A percentile compares a stretch with the other conserved stretches of the same genome.
These are phyloP conservation scores for Gaultheria prostrata DNA, from an alignment of 148 eudicot genomes.

Conservation along the genomic window DNA sequence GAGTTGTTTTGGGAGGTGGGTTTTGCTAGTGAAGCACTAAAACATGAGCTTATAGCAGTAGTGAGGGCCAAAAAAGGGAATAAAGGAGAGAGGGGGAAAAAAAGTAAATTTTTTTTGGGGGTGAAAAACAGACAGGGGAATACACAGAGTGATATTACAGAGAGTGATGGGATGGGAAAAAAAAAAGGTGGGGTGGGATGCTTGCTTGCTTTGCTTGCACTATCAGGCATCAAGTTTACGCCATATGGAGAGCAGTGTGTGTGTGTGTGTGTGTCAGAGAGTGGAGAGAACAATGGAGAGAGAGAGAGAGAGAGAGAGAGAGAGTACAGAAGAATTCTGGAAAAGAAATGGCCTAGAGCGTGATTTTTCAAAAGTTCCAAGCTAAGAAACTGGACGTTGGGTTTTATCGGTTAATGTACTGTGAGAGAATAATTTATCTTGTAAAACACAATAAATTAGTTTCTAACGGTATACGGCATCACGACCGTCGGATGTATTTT, in stretches of 20 bases:
- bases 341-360: neutral
- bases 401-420: no score
- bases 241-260: conserved; percentile 41
- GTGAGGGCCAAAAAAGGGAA: conserved; percentile 28
- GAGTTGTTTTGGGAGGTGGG: conserved; percentile 34
- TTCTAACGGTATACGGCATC: no score
- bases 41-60: conserved; percentile 45
- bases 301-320: neutral
- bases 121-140: neutral
- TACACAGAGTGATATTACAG: conserved; percentile 17
- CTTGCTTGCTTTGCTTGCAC: conserved; percentile 74
- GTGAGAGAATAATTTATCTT: no score
- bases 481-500: no score
- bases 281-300: conserved; percentile 17
- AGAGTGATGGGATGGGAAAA: conserved; percentile 16
- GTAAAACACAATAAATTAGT: no score
- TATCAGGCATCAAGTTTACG: conserved; percentile 67
- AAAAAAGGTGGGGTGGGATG: conserved; percentile 23
- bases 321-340: neutral
- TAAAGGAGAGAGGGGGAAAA: conserved; percentile 17
- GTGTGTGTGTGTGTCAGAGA: conserved; percentile 35
- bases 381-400: no score
- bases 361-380: neutral
- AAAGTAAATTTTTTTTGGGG: neutral
- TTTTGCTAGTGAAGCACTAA: conserved; percentile 41